Base-by-base conservation (phyloP, 108 stramenopile genomes). In the Pseudonitzschia multiseries region DNA sequence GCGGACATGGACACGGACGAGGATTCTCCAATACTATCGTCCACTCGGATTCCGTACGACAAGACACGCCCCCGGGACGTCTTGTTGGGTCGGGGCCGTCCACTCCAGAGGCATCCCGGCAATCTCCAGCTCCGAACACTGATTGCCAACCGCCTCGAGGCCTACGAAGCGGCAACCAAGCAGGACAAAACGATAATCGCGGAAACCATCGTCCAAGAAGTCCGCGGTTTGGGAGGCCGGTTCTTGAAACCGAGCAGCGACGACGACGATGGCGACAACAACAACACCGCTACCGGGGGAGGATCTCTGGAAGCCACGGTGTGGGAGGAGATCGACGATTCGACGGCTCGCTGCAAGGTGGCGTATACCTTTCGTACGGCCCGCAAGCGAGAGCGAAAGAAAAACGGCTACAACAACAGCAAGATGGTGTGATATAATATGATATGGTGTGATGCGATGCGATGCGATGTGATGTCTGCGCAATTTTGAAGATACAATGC, bases 201-300 rank as follows among this genome's bases (percentile, higher is more conserved):
- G 31, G 41, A 65, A 65, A 60, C 33, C 40, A 78, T 82, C 26
- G 73, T 82, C 57, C 27, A 57, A 12, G 57, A 62, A 57, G 73
- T 82, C 21, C 70, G 69, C 26, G 52, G 15, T 0, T 40, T 22
- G 14, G 73, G 74, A 31, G 77, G 81, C 4, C 33, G 69, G 17
- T 82, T 82, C 44, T 66, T 82, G 20, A 67, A 82, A 44, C 56
- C n/a, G 74, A 74, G 50, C 51, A 74, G 27, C 43, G 71, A 40
- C 59, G 46, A 21, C 40, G 6, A 10, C 6, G 10, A 42, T 9
- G 8, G 42, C 42, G 42, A 42, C 6, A 42, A 10, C 42, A 42
- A 14, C 14, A 48, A 18, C 1, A 48, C 17, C 13, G 13, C 2
- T 36, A 36, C 36, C 2, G 36, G 36, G 36, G 36, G 4, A 36